phyloP scores from a whole-genome alignment of 2,329 filamentous ascomycete species.

The Ophiostoma tasmaniense region DNA sequence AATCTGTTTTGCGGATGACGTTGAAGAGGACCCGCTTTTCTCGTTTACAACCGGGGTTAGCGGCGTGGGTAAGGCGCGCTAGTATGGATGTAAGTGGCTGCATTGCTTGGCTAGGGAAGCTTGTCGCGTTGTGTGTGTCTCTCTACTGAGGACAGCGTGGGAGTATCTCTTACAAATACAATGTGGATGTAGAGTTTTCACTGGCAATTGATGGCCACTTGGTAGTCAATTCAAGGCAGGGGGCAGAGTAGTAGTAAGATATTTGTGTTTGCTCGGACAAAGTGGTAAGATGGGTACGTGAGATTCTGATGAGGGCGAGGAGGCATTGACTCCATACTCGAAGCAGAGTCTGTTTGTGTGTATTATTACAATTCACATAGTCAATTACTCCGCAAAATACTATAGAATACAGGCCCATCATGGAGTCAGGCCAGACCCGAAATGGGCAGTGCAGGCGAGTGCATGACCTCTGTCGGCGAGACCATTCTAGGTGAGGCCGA shows the following conservation, averaged over 20 bases:
- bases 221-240: too few relatives aligned
- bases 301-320: too few relatives aligned
- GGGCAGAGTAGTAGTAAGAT: too few relatives aligned
- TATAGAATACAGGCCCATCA: background rate
- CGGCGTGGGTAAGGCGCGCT: background rate
- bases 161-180: background rate
- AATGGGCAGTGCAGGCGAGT: background rate
- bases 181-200: background rate
- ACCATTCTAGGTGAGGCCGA: background rate
- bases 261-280: too few relatives aligned
- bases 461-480: background rate
- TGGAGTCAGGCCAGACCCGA: background rate
- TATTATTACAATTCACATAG: background rate
- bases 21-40: background rate
- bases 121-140: background rate
- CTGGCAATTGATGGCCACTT: background rate
- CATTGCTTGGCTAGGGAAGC: background rate
- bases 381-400: background rate
- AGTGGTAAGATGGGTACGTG: too few relatives aligned
- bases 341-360: background rate
- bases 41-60: constrained; percentile 7
- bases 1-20: constrained; percentile 13
- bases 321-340: too few relatives aligned
- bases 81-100: constrained; percentile 6
- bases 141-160: background rate